phyloP scores from a whole-genome alignment of 2,329 filamentous ascomycete genomes.

The Aquanectria penicillioides region DNA sequence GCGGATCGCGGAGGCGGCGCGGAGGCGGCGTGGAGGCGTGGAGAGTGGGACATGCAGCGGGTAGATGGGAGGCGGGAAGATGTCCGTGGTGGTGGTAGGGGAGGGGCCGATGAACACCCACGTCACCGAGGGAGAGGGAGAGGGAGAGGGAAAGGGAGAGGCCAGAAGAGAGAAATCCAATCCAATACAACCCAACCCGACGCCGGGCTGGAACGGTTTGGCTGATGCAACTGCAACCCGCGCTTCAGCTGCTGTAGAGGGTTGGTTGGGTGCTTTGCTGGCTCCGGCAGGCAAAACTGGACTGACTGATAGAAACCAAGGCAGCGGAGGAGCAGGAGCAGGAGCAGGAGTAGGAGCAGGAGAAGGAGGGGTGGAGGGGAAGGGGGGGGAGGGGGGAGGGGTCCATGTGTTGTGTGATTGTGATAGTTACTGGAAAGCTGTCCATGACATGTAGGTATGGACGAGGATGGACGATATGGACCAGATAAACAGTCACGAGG shows the following conservation, averaged over 20 bases:
- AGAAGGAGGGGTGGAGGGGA: no score
- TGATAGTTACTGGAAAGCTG: no score
- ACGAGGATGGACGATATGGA: not conserved
- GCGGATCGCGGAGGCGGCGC: not conserved
- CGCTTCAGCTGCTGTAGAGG: not conserved
- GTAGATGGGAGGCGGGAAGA: conserved; percentile 14
- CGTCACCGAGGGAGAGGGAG: conserved; percentile 6
- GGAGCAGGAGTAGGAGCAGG: no score
- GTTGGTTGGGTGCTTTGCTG: no score
- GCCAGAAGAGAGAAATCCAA: no score
- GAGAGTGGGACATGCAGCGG: conserved; percentile 10
- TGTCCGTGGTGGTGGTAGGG: conserved; percentile 3
- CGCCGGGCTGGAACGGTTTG: no score
- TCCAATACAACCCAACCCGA: no score
- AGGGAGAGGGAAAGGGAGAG: not conserved
- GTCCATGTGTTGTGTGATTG: no score
- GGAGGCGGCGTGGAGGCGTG: conserved; percentile 12
- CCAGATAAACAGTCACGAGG: conserved; percentile 27
- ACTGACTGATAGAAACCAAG: no score
- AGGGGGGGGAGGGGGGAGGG: no score
- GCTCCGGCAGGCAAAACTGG: conserved; percentile 19
- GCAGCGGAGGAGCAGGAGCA: no score
- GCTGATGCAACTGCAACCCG: conserved; percentile 1
- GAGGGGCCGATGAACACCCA: conserved; percentile 12
- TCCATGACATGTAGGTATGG: not conserved